These are phyloP conservation scores for Thymus mandschuricus DNA, from an alignment of 257 asterid species.

Conservation along the genomic window DNA sequence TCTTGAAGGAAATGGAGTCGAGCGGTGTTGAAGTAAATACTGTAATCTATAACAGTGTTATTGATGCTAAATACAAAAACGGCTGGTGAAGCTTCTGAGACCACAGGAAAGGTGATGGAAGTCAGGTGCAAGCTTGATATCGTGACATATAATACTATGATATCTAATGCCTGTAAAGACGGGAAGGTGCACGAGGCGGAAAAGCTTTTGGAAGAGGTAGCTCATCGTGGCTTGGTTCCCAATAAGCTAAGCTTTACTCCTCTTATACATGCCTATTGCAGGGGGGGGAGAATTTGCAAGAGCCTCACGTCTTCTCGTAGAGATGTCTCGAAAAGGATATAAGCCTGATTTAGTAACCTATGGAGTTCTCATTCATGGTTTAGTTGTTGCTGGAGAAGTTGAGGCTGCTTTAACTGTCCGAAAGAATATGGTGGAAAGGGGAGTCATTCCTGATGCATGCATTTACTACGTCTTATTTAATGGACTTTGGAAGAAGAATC, in stretches of 20 bases:
- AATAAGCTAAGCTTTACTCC: constrained; percentile 81
- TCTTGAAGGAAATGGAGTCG: constrained; percentile 68
- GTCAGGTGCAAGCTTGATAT: constrained; percentile 29
- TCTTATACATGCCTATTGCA: constrained; percentile 61
- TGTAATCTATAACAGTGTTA: constrained; percentile 58
- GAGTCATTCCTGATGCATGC: constrained; percentile 68
- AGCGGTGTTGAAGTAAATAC: constrained; percentile 6
- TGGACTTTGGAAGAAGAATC: constrained; percentile 72
- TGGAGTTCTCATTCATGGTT: constrained; percentile 79
- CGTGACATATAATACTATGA: constrained; percentile 67
- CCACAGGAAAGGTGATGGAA: constrained; percentile 54
- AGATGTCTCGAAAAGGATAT: constrained; percentile 72
- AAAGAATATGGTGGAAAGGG: constrained; percentile 71
- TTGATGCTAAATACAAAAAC: constrained; percentile 63
- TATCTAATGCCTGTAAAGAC: constrained; percentile 64
- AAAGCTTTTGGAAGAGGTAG: constrained; percentile 54
- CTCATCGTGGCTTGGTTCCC: constrained; percentile 47
- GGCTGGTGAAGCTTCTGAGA: constrained; percentile 57
- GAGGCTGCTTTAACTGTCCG: constrained; percentile 72
- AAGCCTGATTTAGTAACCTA: constrained; percentile 76
- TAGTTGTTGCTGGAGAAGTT: constrained; percentile 74
- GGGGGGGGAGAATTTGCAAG: constrained; percentile 63
- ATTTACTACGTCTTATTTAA: constrained; percentile 79
- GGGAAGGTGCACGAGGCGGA: constrained; percentile 78
- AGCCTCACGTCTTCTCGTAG: constrained; percentile 66